phyloP scores from a whole-genome alignment of 306 rosid species.

The Casuarina equisetifolia region DNA sequence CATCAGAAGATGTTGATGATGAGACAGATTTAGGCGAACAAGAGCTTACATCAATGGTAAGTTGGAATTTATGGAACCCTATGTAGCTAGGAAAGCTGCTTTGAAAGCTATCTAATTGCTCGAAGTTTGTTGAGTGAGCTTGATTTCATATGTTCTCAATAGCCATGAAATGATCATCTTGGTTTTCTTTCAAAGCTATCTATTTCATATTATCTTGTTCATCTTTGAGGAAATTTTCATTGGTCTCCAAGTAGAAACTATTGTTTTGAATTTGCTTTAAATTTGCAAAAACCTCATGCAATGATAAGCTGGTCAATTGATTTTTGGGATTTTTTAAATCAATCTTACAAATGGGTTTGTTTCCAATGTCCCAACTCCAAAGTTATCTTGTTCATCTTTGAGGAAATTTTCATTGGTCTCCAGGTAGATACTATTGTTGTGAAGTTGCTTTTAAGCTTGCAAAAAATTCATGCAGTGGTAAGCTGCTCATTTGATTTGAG shows the following conservation, averaged over 20 bases:
- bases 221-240: not conserved
- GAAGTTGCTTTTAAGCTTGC: not conserved
- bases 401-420: not conserved
- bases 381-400: not conserved
- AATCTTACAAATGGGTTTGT: not conserved
- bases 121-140: too few relatives aligned
- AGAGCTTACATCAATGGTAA: conserved; percentile 48
- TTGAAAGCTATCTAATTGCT: too few relatives aligned
- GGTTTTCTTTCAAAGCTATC: too few relatives aligned
- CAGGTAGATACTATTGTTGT: not conserved
- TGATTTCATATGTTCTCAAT: too few relatives aligned
- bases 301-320: not conserved
- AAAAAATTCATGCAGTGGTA: not conserved
- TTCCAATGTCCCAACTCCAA: not conserved
- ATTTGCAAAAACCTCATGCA: not conserved
- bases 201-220: not conserved
- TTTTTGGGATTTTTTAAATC: not conserved
- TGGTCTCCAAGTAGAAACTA: not conserved
- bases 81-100: too few relatives aligned
- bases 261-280: not conserved
- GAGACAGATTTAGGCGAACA: conserved; percentile 38
- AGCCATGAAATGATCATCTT: too few relatives aligned
- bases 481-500: not conserved
- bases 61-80: conserved; percentile 19
- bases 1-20: conserved; percentile 35